These are phyloP conservation scores for Saprolegnia parasitica DNA, from an alignment of 352 stramenopile genomes.

Conservation along the genomic window DNA sequence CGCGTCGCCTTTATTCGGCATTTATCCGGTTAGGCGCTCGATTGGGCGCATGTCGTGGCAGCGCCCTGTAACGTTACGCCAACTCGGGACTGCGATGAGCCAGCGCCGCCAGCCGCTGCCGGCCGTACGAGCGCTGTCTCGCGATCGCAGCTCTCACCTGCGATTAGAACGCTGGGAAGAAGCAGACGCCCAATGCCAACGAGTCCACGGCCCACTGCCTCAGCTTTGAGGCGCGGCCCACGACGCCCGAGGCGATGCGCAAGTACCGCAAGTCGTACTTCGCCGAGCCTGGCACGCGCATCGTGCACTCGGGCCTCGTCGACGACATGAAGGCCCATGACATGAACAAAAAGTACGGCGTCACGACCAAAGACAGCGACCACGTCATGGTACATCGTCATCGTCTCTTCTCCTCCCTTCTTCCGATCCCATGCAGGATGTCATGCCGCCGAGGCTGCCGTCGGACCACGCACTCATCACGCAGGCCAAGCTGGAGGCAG, in stretches of 20 bases:
- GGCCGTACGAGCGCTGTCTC: not conserved
- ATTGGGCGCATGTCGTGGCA: no score
- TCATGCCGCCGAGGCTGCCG: slow-evolving; percentile 39
- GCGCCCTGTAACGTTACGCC: not conserved
- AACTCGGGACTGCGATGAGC: slow-evolving; percentile 1
- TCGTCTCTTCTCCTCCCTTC: not conserved
- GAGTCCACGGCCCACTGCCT: slow-evolving; percentile 56
- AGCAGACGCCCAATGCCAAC: slow-evolving; percentile 26
- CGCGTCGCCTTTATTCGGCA: no score
- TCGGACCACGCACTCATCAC: slow-evolving; percentile 67
- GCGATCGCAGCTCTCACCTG: not conserved
- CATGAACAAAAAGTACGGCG: slow-evolving; percentile 55
- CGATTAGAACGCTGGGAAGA: slow-evolving; percentile 24
- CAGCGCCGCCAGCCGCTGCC: slow-evolving; percentile 23
- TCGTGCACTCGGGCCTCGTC: slow-evolving; percentile 72
- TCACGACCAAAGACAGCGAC: slow-evolving; percentile 61
- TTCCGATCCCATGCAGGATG: slow-evolving; percentile 33
- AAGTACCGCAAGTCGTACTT: slow-evolving; percentile 85
- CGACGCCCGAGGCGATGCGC: slow-evolving; percentile 63
- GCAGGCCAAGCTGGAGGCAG: slow-evolving; percentile 61
- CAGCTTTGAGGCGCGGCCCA: slow-evolving; percentile 49
- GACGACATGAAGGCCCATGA: slow-evolving; percentile 69
- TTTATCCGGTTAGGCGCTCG: no score
- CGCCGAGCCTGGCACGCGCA: slow-evolving; percentile 57
- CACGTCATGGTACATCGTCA: slow-evolving; percentile 44